Evolutionary conservation across 192 early-diverging fungal species (phyloP), one percentile per base, ranked within the genome.

Genomic region (Coemansia sp.): DNA sequence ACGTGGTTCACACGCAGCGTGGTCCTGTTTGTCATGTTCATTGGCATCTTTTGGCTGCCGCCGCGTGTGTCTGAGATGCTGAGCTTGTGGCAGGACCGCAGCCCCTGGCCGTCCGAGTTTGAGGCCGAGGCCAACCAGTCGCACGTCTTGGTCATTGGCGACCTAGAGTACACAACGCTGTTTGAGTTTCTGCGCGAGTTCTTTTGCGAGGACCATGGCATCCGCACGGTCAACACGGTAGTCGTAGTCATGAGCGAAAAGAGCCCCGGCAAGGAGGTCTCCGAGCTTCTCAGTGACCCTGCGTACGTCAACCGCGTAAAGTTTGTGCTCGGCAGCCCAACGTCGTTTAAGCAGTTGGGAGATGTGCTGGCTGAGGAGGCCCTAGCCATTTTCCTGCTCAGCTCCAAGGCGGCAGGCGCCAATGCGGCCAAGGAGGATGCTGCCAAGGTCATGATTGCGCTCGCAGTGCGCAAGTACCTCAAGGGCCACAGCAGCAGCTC

Each of bases 201-300:
- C 63, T 91, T 89, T 50, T 90, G 88, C 61, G 82, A 87, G 67
- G 89, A 90, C 70, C 90, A 91, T 46, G 90, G 90, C 32, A 62
- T 84, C 17, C 66, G 63, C 37, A 87, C 87, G 8, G 77, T 88
- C 64, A 82, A 83, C 42, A 88, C 88, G 3, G 74, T 81, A 10
- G 86, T 90, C 8, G 86, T 91, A 27, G 74, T 91, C 42, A 72
- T 91, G 72, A 83, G 81, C 68, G 82, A 85, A 39, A 63, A 66
- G 29, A 84, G 78, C 34, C 85, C 85, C 18, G 58, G 68, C 34
- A 84, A 85, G 58, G 85, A 85, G 39, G 70, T 84, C 8, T 53
- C 64, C 52, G 71, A 80, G 56, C 61, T 87, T n/a, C 67, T 91
- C 26, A 53, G 58, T 60, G 90, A 91, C 62, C 90, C 90, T 12